These are phyloP conservation scores for Gymnopilus dilepis DNA, from an alignment of 768 basidiomycete genomes.

Conservation along the genomic window DNA sequence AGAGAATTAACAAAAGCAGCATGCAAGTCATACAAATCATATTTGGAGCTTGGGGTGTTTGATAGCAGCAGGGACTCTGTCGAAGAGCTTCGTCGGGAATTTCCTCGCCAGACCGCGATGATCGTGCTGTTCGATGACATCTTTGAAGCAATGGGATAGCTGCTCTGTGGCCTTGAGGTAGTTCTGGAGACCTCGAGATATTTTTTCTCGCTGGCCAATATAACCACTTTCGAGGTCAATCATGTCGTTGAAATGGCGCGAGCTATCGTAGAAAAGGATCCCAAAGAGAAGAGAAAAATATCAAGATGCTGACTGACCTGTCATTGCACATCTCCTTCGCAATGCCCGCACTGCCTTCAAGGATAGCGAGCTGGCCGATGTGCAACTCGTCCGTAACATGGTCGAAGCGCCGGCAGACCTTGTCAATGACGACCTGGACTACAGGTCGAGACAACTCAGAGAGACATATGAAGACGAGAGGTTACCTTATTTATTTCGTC, in stretches of 20 bases:
- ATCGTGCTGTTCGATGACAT: slow-evolving; percentile 53
- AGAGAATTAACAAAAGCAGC: background rate
- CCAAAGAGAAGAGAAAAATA: background rate
- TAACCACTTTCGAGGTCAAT: slow-evolving; percentile 63
- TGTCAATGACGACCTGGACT: slow-evolving; percentile 50
- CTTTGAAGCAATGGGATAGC: slow-evolving; percentile 38
- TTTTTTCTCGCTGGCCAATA: slow-evolving; percentile 43
- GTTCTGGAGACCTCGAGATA: slow-evolving; percentile 47
- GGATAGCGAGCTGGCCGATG: slow-evolving; percentile 48
- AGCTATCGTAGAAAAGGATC: slow-evolving; percentile 36
- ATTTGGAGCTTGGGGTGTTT: slow-evolving; percentile 12
- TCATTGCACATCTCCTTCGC: slow-evolving; percentile 49
- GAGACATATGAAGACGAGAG: background rate
- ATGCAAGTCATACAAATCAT: background rate
- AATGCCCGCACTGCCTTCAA: slow-evolving; percentile 49
- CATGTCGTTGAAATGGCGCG: slow-evolving; percentile 54
- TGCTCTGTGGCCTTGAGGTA: slow-evolving; percentile 45
- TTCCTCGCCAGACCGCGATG: slow-evolving; percentile 53
- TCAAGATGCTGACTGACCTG: slow-evolving; percentile 37
- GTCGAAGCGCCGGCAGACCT: slow-evolving; percentile 53
- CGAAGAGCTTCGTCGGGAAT: slow-evolving; percentile 52
- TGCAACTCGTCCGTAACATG: slow-evolving; percentile 51
- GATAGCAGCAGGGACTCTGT: slow-evolving; percentile 31
- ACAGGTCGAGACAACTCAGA: background rate
- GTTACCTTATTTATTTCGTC: slow-evolving; percentile 53